Evolutionary conservation across 805 yeast species (phyloP).

Genomic region (Yarrowia sp.): DNA sequence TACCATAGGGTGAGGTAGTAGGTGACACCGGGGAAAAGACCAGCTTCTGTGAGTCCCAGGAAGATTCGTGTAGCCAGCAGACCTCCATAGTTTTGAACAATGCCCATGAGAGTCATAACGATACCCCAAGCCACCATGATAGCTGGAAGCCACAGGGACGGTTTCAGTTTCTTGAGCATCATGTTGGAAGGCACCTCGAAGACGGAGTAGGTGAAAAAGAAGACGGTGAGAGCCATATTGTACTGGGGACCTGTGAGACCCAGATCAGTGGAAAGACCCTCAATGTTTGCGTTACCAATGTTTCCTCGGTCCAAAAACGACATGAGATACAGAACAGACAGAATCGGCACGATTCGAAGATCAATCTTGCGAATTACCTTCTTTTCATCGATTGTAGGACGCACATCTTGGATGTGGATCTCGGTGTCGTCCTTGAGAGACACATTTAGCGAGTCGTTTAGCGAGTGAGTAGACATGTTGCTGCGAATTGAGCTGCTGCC

Average conservation of each 20-base stretch:
- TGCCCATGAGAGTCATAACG: conserved; percentile 58
- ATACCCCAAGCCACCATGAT: conserved; percentile 62
- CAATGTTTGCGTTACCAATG: conserved; percentile 62
- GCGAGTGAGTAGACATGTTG: conserved; percentile 1
- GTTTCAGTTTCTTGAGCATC: conserved; percentile 56
- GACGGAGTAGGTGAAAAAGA: conserved; percentile 58
- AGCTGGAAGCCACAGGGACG: conserved; percentile 55
- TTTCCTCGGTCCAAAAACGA: conserved; percentile 61
- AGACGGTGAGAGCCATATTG: conserved; percentile 56
- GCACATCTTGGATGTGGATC: background rate
- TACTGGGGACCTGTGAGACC: conserved; percentile 54
- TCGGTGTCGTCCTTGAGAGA: conserved; percentile 4
- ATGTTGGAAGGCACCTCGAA: conserved; percentile 55
- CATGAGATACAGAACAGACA: conserved; percentile 57
- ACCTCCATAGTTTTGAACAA: conserved; percentile 54
- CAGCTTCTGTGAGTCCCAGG: conserved; percentile 44
- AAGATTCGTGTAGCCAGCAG: conserved; percentile 49
- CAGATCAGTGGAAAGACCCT: conserved; percentile 57
- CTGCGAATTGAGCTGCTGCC: background rate
- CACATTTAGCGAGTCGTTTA: background rate
- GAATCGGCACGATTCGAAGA: conserved; percentile 55
- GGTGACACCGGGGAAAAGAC: conserved; percentile 49
- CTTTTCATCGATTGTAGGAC: conserved; percentile 2
- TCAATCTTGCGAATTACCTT: conserved; percentile 53
- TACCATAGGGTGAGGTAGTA: conserved; percentile 49